Evolutionary conservation across 2,329 filamentous ascomycete species (phyloP), one percentile per base, ranked within the genome.

Genomic region (Alternaria sp.): DNA sequence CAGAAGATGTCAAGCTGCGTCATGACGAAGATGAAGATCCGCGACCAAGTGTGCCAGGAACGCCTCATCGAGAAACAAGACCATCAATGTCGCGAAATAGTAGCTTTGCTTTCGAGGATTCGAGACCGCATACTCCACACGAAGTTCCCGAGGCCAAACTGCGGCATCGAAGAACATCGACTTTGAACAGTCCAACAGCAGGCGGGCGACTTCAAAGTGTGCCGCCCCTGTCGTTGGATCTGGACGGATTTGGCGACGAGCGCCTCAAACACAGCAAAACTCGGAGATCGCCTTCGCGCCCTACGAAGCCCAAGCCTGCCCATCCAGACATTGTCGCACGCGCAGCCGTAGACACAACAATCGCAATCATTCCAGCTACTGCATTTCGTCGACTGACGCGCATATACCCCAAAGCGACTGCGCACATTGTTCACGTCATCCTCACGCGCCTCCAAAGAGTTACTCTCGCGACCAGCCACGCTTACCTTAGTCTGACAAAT

Each of bases 291-390:
- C 63, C 70, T 21, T 71, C 74, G n/a, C 66, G 71, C 13, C 63
- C 75, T 37, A 78, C 70, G 65, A 81, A 75, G 60, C 67, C 86
- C 10, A 90, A 89, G 64, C 98, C 95, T 13, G 93, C 92, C 0
- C 95, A 99, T 78, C 95, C 95, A 10, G 95, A 99, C 72, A 95
- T 99, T 62, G 92, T 99, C 64, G 95, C 94, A n/a, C 86, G 95
- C 65, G 95, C 95, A 5, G 96, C 93, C 14, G 90, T 96, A 24
- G 96, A 99, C 74, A 99, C 95, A 0, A 99, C 96, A 0, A 97
- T 99, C 77, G 95, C 95, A 5, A 96, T 99, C 63, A 99, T 99
- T 56, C 96, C 96, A 1, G 95, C 95, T 0, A 97, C 93, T 73
- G 96, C 95, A 3, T 99, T 99, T 70, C 88, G 93, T 52, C 88